Percentiles rank a stretch among this genome's conserved stretches.
Conservation (phyloP, 2,329 filamentous ascomycete species). For the Colletotrichum karsti region DNA sequence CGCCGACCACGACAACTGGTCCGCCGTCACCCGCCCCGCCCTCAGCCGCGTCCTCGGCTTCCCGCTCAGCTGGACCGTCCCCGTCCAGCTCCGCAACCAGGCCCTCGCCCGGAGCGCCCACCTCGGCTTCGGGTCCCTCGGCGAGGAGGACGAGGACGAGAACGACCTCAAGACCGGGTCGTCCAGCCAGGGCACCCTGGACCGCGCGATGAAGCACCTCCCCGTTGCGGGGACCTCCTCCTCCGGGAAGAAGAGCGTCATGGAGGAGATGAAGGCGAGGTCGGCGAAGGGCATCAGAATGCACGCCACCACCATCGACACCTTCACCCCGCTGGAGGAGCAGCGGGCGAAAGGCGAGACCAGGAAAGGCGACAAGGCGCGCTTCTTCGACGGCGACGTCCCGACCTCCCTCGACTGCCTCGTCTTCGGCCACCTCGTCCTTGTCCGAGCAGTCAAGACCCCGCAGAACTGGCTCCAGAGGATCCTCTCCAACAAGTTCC, state of each 20-base stretch:
- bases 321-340: slow-evolving; percentile 75
- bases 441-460: slow-evolving; percentile 68
- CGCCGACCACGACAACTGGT: slow-evolving; percentile 89
- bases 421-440: slow-evolving; percentile 78
- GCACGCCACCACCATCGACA: slow-evolving; percentile 74
- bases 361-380: neutral
- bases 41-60: slow-evolving; percentile 84
- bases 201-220: slow-evolving; percentile 32
- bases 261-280: slow-evolving; percentile 72
- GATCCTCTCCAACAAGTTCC: slow-evolving; percentile 35
- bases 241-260: slow-evolving; percentile 67
- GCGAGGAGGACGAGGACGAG: slow-evolving; percentile 60
- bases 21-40: slow-evolving; percentile 77
- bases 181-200: slow-evolving; percentile 33
- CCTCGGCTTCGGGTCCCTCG: slow-evolving; percentile 74
- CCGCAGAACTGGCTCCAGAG: slow-evolving; percentile 52
- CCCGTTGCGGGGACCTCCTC: slow-evolving; percentile 43
- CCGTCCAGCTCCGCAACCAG: slow-evolving; percentile 74
- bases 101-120: slow-evolving; percentile 77
- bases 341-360: slow-evolving; percentile 49
- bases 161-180: slow-evolving; percentile 41
- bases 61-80: slow-evolving; percentile 88
- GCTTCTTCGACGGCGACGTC: slow-evolving; percentile 40
- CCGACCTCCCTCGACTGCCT: slow-evolving; percentile 80
- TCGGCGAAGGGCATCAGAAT: slow-evolving; percentile 80